A percentile compares a stretch with the other conserved stretches of the same genome.
These are phyloP conservation scores for Phytophthora quininea DNA, from an alignment of 352 stramenopile species.

Conservation along the genomic window DNA sequence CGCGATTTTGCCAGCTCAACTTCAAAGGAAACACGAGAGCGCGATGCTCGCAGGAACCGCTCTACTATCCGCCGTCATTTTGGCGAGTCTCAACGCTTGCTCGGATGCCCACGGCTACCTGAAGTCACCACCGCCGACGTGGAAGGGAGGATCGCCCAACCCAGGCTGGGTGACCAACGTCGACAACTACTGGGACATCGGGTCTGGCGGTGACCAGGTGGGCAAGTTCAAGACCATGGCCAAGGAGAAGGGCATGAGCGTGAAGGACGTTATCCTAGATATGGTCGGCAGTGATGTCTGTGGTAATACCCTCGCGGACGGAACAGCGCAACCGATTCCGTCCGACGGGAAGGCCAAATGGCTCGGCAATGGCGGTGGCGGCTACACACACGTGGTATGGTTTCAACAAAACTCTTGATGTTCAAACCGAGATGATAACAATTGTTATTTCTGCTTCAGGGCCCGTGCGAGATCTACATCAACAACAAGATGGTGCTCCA, in stretches of 20 bases:
- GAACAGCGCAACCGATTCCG: conserved; percentile 33
- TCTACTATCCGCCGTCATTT: no score
- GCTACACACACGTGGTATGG: conserved; percentile 27
- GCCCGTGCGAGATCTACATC: conserved; percentile 54
- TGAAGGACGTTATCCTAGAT: conserved; percentile 40
- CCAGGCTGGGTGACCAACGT: conserved; percentile 22
- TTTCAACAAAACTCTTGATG: no score
- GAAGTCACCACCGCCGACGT: conserved; percentile 21
- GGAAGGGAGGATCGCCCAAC: conserved; percentile 7
- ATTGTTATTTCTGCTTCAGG: conserved; percentile 6
- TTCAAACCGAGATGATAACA: no score
- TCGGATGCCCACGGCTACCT: conserved; percentile 26
- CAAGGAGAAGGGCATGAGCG: conserved; percentile 34
- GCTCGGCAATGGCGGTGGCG: conserved; percentile 34
- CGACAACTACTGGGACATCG: conserved; percentile 41
- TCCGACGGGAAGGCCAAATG: conserved; percentile 34
- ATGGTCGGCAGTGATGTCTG: conserved; percentile 38
- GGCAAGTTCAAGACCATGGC: conserved; percentile 36
- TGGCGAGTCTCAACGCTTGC: no score
- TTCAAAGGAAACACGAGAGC: no score
- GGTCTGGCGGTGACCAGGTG: conserved; percentile 32
- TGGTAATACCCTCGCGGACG: conserved; percentile 38
- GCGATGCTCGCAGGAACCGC: no score
- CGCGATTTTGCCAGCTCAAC: no score
- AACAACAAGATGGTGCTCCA: conserved; percentile 45